A percentile compares a stretch with the other conserved stretches of the same genome.
Evolutionary conservation across 75 land plant genomes (phyloP).

Genomic region (Pinus tabuliformis): DNA sequence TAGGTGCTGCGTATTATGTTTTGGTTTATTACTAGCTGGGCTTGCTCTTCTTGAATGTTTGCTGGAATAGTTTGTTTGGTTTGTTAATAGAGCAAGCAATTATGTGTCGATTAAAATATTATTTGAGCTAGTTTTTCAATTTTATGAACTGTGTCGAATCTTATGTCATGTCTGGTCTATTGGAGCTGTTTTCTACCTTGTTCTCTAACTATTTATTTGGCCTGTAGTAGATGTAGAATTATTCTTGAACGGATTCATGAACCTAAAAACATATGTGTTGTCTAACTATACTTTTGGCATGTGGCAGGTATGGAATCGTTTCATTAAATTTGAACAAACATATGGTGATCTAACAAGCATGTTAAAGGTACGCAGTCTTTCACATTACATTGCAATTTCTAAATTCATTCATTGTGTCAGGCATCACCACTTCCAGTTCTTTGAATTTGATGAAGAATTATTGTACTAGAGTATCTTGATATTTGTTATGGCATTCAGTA

Average conservation of each 20-base stretch:
- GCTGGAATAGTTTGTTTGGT: too few relatives aligned
- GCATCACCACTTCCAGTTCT: not conserved
- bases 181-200: too few relatives aligned
- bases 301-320: conserved; percentile 92
- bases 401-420: not conserved
- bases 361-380: conserved; percentile 60
- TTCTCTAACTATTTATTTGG: not conserved
- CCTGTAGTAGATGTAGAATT: conserved; percentile 83
- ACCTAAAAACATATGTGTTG: too few relatives aligned
- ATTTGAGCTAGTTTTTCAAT: too few relatives aligned
- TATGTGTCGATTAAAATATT: too few relatives aligned
- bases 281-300: not conserved
- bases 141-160: too few relatives aligned
- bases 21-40: too few relatives aligned
- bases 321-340: conserved; percentile 85
- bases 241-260: conserved; percentile 11
- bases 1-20: too few relatives aligned
- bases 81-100: too few relatives aligned
- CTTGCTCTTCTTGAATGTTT: too few relatives aligned
- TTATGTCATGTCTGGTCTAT: too few relatives aligned
- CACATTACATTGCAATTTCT: not conserved
- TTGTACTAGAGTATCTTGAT: not conserved
- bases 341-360: conserved; percentile 95
- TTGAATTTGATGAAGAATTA: not conserved
- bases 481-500: not conserved